Evolutionary conservation across 2,329 filamentous ascomycete species (phyloP).

Genomic region (Hysterium pulicare): DNA sequence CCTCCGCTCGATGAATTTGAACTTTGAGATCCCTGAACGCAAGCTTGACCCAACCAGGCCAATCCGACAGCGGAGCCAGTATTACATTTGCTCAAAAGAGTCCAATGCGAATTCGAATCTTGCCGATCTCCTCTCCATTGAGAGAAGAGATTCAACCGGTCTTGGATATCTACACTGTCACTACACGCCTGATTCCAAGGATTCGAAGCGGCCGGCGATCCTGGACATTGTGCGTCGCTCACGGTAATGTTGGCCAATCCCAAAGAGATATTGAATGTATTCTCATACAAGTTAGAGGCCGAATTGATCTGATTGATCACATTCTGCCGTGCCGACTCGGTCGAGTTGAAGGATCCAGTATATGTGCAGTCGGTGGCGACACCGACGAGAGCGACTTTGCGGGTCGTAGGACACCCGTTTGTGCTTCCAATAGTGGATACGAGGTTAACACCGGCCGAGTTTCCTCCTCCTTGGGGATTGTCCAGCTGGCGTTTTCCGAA

Average conservation of each 20-base stretch:
- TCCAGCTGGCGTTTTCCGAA: conserved; percentile 70
- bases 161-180: conserved; percentile 60
- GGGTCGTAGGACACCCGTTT: conserved; percentile 80
- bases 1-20: conserved; percentile 39
- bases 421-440: conserved; percentile 74
- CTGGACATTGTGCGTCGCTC: conserved; percentile 70
- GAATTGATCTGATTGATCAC: conserved; percentile 81
- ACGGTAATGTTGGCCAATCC: conserved; percentile 84
- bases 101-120: conserved; percentile 92
- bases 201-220: conserved; percentile 60
- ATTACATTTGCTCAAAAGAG: conserved; percentile 75
- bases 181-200: conserved; percentile 83
- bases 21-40: conserved; percentile 57
- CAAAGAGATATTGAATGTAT: conserved; percentile 89
- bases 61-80: conserved; percentile 84
- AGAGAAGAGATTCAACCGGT: conserved; percentile 84
- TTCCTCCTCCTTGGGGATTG: conserved; percentile 65
- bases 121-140: conserved; percentile 74
- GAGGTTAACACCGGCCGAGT: conserved; percentile 77
- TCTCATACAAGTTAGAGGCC: conserved; percentile 84
- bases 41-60: conserved; percentile 89
- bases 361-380: conserved; percentile 94
- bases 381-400: conserved; percentile 86
- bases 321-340: conserved; percentile 64
- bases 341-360: conserved; percentile 65